phyloP scores from a whole-genome alignment of 2,329 filamentous ascomycete species.

The Fusarium bulbicola region DNA sequence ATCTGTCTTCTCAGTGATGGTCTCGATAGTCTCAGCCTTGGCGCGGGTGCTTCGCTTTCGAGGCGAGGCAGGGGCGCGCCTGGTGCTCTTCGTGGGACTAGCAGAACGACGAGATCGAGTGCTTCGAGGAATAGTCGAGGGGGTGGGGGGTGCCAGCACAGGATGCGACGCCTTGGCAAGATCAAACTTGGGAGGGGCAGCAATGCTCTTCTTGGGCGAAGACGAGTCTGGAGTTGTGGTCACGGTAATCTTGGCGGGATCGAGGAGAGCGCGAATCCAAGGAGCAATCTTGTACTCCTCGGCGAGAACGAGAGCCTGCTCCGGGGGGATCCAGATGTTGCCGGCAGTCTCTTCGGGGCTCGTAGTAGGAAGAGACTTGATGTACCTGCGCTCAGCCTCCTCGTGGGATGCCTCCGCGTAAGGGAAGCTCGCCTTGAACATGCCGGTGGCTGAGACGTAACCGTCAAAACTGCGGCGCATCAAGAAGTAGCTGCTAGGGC shows the following conservation, averaged over 20 bases:
- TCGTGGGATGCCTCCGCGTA: conserved; percentile 79
- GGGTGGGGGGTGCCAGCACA: conserved; percentile 59
- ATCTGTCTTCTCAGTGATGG: conserved; percentile 41
- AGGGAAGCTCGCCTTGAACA: conserved; percentile 92
- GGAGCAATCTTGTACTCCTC: conserved; percentile 85
- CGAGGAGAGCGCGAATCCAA: conserved; percentile 93
- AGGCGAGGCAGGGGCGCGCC: conserved; percentile 60
- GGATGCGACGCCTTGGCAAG: conserved; percentile 54
- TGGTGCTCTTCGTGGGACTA: conserved; percentile 63
- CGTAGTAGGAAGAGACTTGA: conserved; percentile 83
- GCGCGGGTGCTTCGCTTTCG: conserved; percentile 62
- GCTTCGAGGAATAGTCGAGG: conserved; percentile 55
- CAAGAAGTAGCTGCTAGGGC: conserved; percentile 93
- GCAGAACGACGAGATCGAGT: conserved; percentile 64
- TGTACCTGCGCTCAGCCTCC: conserved; percentile 79
- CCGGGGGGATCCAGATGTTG: conserved; percentile 93
- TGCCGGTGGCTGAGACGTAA: conserved; percentile 85
- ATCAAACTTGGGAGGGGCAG: conserved; percentile 83
- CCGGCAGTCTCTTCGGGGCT: conserved; percentile 93
- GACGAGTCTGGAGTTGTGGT: conserved; percentile 71
- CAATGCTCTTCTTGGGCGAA: conserved; percentile 78
- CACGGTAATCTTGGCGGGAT: conserved; percentile 78
- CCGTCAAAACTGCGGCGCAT: conserved; percentile 92
- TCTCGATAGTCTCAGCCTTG: conserved; percentile 52
- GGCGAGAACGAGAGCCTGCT: conserved; percentile 81